These are phyloP conservation scores for Zizania latifolia DNA, from an alignment of 176 grass and related monocot species.

Conservation along the genomic window DNA sequence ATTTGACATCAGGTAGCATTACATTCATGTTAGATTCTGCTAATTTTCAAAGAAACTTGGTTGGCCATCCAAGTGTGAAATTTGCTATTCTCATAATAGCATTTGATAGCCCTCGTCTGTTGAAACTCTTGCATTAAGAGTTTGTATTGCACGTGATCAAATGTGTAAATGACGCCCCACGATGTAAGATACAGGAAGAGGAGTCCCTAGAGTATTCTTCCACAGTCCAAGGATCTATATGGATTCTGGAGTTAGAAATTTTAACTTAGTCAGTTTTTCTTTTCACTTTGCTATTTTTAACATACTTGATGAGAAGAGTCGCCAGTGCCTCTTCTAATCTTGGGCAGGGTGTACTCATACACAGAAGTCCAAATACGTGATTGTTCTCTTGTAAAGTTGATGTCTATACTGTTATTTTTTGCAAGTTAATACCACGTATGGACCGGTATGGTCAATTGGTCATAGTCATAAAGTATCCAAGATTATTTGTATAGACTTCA, in stretches of 20 bases:
- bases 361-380: conserved; percentile 10
- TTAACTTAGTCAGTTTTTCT: conserved; percentile 14
- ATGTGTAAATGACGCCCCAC: conserved; percentile 3
- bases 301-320: conserved; percentile 8
- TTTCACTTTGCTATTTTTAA: neutral
- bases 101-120: neutral
- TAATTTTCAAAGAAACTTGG: conserved; percentile 11
- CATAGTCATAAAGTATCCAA: neutral
- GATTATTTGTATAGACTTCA: conserved; percentile 2
- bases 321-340: neutral
- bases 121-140: neutral
- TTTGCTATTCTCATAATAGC: neutral
- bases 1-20: conserved; percentile 20
- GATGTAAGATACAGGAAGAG: conserved; percentile 17
- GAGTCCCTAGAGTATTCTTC: neutral
- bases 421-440: neutral
- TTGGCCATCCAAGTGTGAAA: neutral
- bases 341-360: conserved; percentile 17
- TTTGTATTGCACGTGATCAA: neutral
- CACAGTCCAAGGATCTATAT: neutral
- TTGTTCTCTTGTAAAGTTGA: conserved; percentile 26
- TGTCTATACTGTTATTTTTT: neutral
- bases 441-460: too few species aligned
- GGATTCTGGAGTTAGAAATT: conserved; percentile 6
- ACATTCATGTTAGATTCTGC: conserved; percentile 5